Conservation (phyloP, 1,284 basidiomycete genomes). For the Entoloma clypeatum region DNA sequence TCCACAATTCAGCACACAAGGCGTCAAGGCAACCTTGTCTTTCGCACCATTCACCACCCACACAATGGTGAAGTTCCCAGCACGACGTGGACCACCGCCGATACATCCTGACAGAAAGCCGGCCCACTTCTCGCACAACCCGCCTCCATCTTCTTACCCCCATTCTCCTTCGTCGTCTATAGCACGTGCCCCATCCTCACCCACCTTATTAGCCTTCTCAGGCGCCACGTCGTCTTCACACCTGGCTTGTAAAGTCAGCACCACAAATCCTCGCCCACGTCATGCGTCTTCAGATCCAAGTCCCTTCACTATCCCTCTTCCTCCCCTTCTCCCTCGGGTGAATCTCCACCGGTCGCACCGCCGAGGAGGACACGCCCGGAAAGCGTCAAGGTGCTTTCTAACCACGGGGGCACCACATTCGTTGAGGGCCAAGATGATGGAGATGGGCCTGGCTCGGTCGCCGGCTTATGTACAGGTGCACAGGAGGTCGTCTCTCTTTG, state of each 20-base stretch:
- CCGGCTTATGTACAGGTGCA: no score
- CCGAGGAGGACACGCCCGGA: slow-evolving; percentile 57
- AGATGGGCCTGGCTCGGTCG: neutral
- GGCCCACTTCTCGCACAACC: neutral
- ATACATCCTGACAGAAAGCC: slow-evolving; percentile 16
- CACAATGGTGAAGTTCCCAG: slow-evolving; percentile 9
- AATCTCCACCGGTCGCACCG: slow-evolving; percentile 44
- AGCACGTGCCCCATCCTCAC: slow-evolving; percentile 14
- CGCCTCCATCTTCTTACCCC: slow-evolving; percentile 11
- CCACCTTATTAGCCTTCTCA: neutral
- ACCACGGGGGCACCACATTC: neutral
- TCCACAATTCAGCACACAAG: no score
- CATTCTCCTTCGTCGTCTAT: slow-evolving; percentile 13
- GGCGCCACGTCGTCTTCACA: slow-evolving; percentile 1
- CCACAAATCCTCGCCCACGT: slow-evolving; percentile 24
- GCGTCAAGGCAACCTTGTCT: no score
- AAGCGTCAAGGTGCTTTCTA: slow-evolving; percentile 48
- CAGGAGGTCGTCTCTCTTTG: slow-evolving; percentile 19
- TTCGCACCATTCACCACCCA: slow-evolving; percentile 11
- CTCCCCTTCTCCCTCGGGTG: slow-evolving; percentile 40
- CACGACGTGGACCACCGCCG: no score
- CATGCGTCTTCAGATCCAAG: slow-evolving; percentile 48
- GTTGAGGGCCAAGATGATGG: neutral
- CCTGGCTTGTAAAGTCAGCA: neutral
- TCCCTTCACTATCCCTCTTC: slow-evolving; percentile 49